A percentile compares a stretch with the other conserved stretches of the same genome.
phyloP scores from a whole-genome alignment of 2,329 filamentous ascomycete species.

The Pseudohalonectria lignicola region DNA sequence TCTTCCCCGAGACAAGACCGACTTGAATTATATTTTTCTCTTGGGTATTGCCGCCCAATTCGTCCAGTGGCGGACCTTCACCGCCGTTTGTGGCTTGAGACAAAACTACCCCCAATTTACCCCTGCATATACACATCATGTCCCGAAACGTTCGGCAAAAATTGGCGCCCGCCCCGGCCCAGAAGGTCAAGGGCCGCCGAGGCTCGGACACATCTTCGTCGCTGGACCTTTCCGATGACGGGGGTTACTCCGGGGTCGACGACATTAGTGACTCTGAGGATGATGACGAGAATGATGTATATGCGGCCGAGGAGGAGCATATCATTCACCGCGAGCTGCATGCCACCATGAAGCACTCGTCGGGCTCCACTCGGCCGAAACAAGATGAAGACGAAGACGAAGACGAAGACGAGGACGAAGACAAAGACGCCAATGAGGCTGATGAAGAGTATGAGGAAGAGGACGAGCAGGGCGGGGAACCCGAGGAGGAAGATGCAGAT shows the following conservation, averaged over 20 bases:
- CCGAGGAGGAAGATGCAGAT: conserved; percentile 27
- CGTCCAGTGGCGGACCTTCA: too few relatives aligned
- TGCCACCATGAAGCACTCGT: conserved; percentile 19
- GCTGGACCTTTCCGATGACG: conserved; percentile 52
- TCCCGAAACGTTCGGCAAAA: conserved; percentile 43
- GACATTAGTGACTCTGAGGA: conserved; percentile 68
- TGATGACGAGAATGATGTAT: conserved; percentile 68
- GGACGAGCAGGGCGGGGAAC: conserved; percentile 25
- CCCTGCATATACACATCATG: conserved; percentile 23
- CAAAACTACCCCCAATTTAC: conserved; percentile 3
- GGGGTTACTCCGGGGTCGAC: conserved; percentile 65
- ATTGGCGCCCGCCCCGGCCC: conserved; percentile 28
- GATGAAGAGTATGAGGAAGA: conserved; percentile 26
- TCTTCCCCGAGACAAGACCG: too few relatives aligned
- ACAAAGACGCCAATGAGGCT: conserved; percentile 25
- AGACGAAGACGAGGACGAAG: conserved; percentile 24
- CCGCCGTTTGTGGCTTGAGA: conserved; percentile 22
- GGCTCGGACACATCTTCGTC: conserved; percentile 41
- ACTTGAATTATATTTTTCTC: too few relatives aligned
- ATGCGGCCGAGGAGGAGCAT: conserved; percentile 66
- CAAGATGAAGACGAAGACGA: conserved; percentile 20
- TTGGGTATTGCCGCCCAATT: too few relatives aligned
- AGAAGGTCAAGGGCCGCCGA: conserved; percentile 26
- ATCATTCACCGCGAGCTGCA: conserved; percentile 42
- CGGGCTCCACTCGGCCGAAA: conserved; percentile 40